phyloP scores from a whole-genome alignment of 139 green algal species.

The Asterochloris erici region DNA sequence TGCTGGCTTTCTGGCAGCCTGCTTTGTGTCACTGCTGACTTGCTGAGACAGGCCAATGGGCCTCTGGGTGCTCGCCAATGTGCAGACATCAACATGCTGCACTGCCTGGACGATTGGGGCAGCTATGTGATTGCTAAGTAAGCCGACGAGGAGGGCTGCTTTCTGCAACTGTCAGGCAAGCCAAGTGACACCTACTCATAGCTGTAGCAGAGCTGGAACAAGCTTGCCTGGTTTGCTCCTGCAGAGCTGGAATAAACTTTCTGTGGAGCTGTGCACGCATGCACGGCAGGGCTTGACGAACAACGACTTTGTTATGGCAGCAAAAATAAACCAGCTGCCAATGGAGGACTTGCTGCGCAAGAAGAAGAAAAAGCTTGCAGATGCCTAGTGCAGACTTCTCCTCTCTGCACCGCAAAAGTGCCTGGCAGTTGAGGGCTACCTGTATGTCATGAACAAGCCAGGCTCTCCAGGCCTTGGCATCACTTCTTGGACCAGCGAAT shows the following conservation, averaged over 20 bases:
- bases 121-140: background rate
- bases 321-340: slow-evolving; percentile 40
- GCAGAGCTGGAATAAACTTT: slow-evolving; percentile 47
- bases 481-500: too few relatives aligned
- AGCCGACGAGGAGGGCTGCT: background rate
- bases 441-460: too few relatives aligned
- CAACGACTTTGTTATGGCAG: slow-evolving; percentile 58
- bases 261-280: slow-evolving; percentile 47
- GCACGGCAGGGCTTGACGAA: slow-evolving; percentile 39
- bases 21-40: too few relatives aligned
- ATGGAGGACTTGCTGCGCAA: slow-evolving; percentile 39
- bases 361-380: slow-evolving; percentile 33
- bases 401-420: too few relatives aligned
- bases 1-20: too few relatives aligned
- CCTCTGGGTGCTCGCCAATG: background rate
- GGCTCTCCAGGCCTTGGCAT: too few relatives aligned
- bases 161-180: background rate
- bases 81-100: background rate
- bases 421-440: too few relatives aligned
- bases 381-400: background rate
- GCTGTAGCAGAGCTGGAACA: slow-evolving; percentile 42
- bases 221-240: slow-evolving; percentile 4
- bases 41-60: too few relatives aligned
- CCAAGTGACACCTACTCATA: background rate
- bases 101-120: background rate